These are phyloP conservation scores for Paecilomyces sp. DNA, from an alignment of 2,329 filamentous ascomycete genomes.

Conservation along the genomic window DNA sequence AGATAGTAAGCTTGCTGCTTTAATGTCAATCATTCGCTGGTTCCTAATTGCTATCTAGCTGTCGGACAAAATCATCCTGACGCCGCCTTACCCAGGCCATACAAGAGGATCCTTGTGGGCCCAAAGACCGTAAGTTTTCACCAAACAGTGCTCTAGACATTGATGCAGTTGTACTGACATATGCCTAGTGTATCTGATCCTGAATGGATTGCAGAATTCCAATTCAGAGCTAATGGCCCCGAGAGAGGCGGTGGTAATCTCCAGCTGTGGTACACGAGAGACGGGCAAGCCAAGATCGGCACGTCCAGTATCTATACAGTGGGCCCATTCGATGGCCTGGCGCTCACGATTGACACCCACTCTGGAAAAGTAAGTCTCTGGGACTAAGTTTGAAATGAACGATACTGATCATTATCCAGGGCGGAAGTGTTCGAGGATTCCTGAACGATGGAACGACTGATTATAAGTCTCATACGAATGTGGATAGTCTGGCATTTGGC, in stretches of 20 bases:
- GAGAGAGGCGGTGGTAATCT: slow-evolving; percentile 83
- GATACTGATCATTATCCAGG: slow-evolving; percentile 27
- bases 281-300: slow-evolving; percentile 59
- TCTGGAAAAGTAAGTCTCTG: slow-evolving; percentile 50
- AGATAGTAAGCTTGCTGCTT: slow-evolving; percentile 34
- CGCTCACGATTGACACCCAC: slow-evolving; percentile 76
- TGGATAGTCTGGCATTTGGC: slow-evolving; percentile 84
- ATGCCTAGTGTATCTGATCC: slow-evolving; percentile 38
- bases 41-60: slow-evolving; percentile 37
- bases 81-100: slow-evolving; percentile 79
- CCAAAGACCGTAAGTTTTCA: slow-evolving; percentile 43
- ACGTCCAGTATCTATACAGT: slow-evolving; percentile 77
- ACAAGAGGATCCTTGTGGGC: slow-evolving; percentile 79
- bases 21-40: slow-evolving; percentile 8
- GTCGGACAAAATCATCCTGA: slow-evolving; percentile 87
- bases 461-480: slow-evolving; percentile 65
- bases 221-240: slow-evolving; percentile 79
- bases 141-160: not conserved
- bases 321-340: slow-evolving; percentile 82
- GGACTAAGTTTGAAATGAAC: not conserved
- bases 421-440: slow-evolving; percentile 82
- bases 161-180: not conserved
- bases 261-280: slow-evolving; percentile 82
- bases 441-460: slow-evolving; percentile 83
- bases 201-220: slow-evolving; percentile 77